These are phyloP conservation scores for Nicotiana benthamiana DNA, from an alignment of 257 asterid genomes.

Conservation along the genomic window DNA sequence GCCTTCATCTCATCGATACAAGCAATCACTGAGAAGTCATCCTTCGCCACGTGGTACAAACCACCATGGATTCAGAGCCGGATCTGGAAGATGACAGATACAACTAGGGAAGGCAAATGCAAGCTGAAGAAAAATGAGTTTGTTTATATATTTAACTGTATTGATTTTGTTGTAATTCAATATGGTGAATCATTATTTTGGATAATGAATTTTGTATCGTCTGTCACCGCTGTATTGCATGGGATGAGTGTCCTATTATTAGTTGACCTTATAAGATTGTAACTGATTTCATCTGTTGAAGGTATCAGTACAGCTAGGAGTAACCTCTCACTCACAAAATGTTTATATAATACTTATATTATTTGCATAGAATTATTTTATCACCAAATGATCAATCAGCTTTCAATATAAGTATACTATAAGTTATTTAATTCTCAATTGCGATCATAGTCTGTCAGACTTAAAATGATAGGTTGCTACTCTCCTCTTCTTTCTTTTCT, in stretches of 20 bases:
- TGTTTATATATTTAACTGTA: neutral
- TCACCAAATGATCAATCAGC: neutral
- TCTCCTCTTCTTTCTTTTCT: too few species aligned
- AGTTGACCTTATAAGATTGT: neutral
- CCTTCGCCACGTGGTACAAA: constrained; percentile 14
- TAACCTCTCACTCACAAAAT: neutral
- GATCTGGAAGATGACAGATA: constrained; percentile 15
- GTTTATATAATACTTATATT: too few species aligned
- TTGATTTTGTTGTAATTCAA: neutral
- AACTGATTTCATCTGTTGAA: neutral
- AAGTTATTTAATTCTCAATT: too few species aligned
- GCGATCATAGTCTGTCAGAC: neutral
- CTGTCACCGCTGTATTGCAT: neutral
- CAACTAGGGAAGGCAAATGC: neutral
- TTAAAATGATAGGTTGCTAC: too few species aligned
- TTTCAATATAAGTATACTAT: neutral
- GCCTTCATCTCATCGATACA: constrained; percentile 11
- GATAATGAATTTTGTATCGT: neutral
- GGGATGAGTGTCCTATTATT: neutral
- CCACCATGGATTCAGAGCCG: constrained; percentile 10
- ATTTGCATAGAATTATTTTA: too few species aligned
- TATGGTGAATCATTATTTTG: neutral
- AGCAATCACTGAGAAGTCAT: neutral
- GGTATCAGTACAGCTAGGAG: neutral
- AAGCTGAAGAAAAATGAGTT: neutral